Conservation (phyloP, 2,329 filamentous ascomycete species). For the Blumeria hordei region DNA sequence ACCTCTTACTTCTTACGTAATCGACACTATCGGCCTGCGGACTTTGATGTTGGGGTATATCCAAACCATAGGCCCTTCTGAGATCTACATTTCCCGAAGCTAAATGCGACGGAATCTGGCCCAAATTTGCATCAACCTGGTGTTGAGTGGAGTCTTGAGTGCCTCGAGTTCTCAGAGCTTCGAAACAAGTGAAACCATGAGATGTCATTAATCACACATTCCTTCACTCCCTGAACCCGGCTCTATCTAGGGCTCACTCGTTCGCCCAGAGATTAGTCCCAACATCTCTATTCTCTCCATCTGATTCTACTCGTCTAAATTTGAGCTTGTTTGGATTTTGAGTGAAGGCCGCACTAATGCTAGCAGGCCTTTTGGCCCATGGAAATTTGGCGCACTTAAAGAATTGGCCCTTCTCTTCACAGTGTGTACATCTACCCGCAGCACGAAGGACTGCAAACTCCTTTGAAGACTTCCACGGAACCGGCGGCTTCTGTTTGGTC, state of each 20-base stretch:
- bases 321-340: not conserved
- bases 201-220: not conserved
- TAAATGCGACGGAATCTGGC: too few species aligned
- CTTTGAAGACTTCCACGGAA: not conserved
- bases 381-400: not conserved
- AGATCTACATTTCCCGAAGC: too few species aligned
- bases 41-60: too few species aligned
- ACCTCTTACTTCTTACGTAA: too few species aligned
- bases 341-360: not conserved
- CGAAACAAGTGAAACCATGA: too few species aligned
- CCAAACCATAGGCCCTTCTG: too few species aligned
- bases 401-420: not conserved
- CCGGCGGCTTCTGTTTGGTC: too few species aligned
- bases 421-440: not conserved
- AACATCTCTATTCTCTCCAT: not conserved
- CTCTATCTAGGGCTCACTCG: not conserved
- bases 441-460: not conserved
- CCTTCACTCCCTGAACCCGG: not conserved
- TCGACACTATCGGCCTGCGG: too few species aligned
- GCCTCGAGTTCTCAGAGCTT: too few species aligned
- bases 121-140: too few species aligned
- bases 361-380: not conserved
- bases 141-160: too few species aligned
- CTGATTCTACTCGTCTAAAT: not conserved
- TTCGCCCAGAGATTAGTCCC: not conserved